phyloP scores from a whole-genome alignment of 2,329 filamentous ascomycete species.

The Fusarium cyanostomum region DNA sequence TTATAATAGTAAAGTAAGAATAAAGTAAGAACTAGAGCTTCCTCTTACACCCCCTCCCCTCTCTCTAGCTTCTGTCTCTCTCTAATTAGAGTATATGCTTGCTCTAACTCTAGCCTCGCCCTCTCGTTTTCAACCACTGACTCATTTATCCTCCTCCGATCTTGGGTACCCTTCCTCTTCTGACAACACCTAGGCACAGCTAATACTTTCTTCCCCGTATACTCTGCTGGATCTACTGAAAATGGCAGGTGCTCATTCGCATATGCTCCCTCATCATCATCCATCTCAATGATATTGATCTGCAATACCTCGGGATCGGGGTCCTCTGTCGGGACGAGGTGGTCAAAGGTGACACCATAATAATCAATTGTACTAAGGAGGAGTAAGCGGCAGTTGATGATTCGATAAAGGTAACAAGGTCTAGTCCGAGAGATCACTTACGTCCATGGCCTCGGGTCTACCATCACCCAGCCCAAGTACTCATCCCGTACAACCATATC shows the following conservation, averaged over 20 bases:
- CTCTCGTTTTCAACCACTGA: too few relatives aligned
- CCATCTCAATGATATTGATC: conserved; percentile 54
- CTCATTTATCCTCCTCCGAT: not conserved
- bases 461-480: conserved; percentile 24
- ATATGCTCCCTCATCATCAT: conserved; percentile 25
- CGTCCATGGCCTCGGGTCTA: not conserved
- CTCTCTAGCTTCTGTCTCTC: too few relatives aligned
- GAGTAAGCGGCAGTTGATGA: not conserved
- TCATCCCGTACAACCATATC: conserved; percentile 33
- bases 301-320: conserved; percentile 52
- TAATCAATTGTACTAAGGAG: conserved; percentile 41
- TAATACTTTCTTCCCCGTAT: conserved; percentile 51
- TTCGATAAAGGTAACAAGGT: not conserved
- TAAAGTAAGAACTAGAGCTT: too few relatives aligned
- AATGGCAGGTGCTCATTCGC: not conserved
- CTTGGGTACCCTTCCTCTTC: conserved; percentile 9
- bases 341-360: conserved; percentile 55
- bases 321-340: conserved; percentile 49
- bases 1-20: too few relatives aligned
- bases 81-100: too few relatives aligned
- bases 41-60: too few relatives aligned
- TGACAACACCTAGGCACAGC: conserved; percentile 54
- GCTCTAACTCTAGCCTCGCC: too few relatives aligned
- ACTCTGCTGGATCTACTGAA: conserved; percentile 49
- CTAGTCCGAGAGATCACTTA: not conserved